These are phyloP conservation scores for Fusarium coicis DNA, from an alignment of 2,329 filamentous ascomycete species.

Conservation along the genomic window DNA sequence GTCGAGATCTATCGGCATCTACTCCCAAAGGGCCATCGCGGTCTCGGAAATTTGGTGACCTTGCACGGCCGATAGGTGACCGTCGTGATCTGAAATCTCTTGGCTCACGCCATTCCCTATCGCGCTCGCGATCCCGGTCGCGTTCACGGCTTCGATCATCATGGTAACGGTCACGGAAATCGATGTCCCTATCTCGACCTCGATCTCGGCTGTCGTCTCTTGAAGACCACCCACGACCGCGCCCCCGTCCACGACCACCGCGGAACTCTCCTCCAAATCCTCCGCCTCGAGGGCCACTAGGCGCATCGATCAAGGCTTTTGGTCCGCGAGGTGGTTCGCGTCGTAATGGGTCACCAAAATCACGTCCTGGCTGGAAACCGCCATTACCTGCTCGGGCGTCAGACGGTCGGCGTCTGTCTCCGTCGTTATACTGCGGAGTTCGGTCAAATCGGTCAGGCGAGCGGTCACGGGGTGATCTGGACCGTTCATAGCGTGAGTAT, in stretches of 20 bases:
- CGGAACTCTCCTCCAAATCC: slow-evolving; percentile 74
- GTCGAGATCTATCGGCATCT: slow-evolving; percentile 73
- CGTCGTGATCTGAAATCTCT: slow-evolving; percentile 59
- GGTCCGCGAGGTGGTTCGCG: slow-evolving; percentile 85
- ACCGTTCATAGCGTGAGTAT: slow-evolving; percentile 69
- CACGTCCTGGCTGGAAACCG: slow-evolving; percentile 70
- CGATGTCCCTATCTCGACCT: slow-evolving; percentile 68
- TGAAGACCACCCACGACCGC: slow-evolving; percentile 65
- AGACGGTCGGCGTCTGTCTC: slow-evolving; percentile 76
- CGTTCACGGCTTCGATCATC: slow-evolving; percentile 70
- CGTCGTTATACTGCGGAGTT: slow-evolving; percentile 66
- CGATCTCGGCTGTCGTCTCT: slow-evolving; percentile 72
- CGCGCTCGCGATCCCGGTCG: slow-evolving; percentile 65
- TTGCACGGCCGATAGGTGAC: slow-evolving; percentile 67
- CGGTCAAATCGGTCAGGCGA: slow-evolving; percentile 74
- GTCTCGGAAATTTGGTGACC: slow-evolving; percentile 76
- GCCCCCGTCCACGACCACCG: slow-evolving; percentile 61
- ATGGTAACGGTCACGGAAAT: slow-evolving; percentile 69
- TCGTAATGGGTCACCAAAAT: slow-evolving; percentile 66
- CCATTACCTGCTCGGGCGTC: slow-evolving; percentile 67
- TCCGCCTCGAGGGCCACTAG: slow-evolving; percentile 74
- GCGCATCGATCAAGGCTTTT: slow-evolving; percentile 78
- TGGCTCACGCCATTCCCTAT: slow-evolving; percentile 58
- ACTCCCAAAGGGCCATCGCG: slow-evolving; percentile 69
- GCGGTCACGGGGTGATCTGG: slow-evolving; percentile 73